phyloP scores from a whole-genome alignment of 345 rosid species.

The Pistacia atlantica region DNA sequence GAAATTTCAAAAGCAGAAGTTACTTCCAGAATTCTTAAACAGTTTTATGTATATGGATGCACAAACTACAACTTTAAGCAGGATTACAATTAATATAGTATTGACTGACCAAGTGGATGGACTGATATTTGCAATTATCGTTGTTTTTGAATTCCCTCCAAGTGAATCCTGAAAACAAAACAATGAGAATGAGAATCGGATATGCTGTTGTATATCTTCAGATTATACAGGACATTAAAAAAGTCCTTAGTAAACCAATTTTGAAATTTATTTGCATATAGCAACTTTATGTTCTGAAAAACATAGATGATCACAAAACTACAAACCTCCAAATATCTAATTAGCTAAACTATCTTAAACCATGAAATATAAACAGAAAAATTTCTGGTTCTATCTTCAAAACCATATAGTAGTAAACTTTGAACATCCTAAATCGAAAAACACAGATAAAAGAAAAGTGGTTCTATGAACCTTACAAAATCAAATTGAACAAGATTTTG shows the following conservation, averaged over 20 bases:
- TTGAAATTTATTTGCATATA: not conserved
- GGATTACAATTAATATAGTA: conserved; percentile 1
- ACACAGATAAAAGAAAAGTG: too few relatives aligned
- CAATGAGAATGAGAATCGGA: conserved; percentile 1
- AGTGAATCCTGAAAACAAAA: conserved; percentile 76
- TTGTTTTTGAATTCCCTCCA: conserved; percentile 97
- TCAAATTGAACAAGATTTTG: not conserved
- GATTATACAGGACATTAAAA: not conserved
- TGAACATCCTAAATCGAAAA: too few relatives aligned
- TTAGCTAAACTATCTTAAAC: not conserved
- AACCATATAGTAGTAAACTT: too few relatives aligned
- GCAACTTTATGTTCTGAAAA: not conserved
- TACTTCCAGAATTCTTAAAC: not conserved
- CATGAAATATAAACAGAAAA: not conserved
- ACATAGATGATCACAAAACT: not conserved
- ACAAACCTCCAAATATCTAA: not conserved
- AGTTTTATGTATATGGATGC: not conserved
- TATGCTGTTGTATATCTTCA: not conserved
- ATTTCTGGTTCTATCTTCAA: too few relatives aligned
- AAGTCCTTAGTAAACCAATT: not conserved
- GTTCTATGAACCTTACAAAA: too few relatives aligned
- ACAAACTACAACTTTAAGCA: not conserved
- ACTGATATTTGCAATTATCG: conserved; percentile 92
- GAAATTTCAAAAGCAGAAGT: not conserved
- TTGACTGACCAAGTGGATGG: conserved; percentile 82